Conservation (phyloP, 352 stramenopile species). For the Lagenidium sp. region DNA sequence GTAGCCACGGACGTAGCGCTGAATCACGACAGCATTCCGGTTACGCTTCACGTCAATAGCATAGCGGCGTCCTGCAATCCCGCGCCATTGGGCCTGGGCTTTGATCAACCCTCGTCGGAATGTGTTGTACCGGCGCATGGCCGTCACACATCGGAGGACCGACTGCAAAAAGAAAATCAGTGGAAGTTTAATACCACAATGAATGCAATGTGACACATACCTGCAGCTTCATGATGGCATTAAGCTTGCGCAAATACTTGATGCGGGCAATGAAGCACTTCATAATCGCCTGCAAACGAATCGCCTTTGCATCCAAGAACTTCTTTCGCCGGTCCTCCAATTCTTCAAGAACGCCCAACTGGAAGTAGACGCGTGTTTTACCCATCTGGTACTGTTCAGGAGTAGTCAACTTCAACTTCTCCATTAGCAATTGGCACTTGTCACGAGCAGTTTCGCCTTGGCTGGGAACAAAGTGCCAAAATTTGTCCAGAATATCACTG, state of each 20-base stretch:
- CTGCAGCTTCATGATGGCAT: conserved; percentile 78
- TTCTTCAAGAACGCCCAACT: conserved; percentile 75
- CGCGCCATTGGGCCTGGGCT: conserved; percentile 60
- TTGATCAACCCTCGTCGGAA: conserved; percentile 57
- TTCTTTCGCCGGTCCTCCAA: conserved; percentile 81
- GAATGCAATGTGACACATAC: conserved; percentile 6
- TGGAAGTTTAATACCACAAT: neutral
- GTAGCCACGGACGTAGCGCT: conserved; percentile 69
- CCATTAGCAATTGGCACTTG: conserved; percentile 72
- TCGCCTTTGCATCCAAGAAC: conserved; percentile 75
- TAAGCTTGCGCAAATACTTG: conserved; percentile 64
- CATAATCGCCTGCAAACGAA: conserved; percentile 74
- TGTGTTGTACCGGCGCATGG: conserved; percentile 81
- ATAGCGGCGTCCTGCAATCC: conserved; percentile 52
- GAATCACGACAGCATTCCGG: conserved; percentile 76
- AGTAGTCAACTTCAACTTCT: conserved; percentile 67
- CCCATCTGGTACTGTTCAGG: conserved; percentile 81
- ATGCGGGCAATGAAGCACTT: conserved; percentile 62
- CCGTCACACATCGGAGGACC: conserved; percentile 70
- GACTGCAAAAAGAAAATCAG: conserved; percentile 20
- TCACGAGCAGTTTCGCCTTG: conserved; percentile 40
- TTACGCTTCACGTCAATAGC: conserved; percentile 74
- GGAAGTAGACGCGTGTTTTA: conserved; percentile 85
- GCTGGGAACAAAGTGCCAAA: conserved; percentile 71
- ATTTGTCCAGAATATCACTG: conserved; percentile 73